Base-by-base conservation (phyloP, 305 asterid genomes). In the Solanum hybrid region DNA sequence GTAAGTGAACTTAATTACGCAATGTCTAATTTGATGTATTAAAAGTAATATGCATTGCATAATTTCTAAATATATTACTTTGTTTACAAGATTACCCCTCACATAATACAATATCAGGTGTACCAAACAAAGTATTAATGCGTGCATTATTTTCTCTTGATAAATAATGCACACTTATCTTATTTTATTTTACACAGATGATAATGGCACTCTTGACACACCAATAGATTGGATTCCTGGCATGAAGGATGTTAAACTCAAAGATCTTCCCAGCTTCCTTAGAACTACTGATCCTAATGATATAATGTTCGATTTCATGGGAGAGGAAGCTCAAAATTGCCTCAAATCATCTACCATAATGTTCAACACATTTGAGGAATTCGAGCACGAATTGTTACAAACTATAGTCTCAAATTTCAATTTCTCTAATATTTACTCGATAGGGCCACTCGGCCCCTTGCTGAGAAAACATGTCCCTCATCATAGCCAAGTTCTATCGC, bases 231-330 rank as follows among this genome's bases (percentile, higher is more conserved):
- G 96, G 97, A 85, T 94, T 32, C 31, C 89, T 2, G 96, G 96
- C 8, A 85, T 94, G 96, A 88, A 24, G 4, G 88, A 92, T 40
- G 73, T 93, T 3, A 27, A 90, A 34, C 87, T 91, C 8, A 95
- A 89, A 90, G 93, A 94, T 88, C 91, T 94, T 42, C 97, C 95
- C 3, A 94, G 95, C 88, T 94, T 94, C 88, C 17, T 95, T 26
- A 82, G 90, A 82, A 94, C 94, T 40, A 92, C 93, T 0, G 94
- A 95, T 88, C 95, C 95, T 17, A 60, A 95, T 71, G 95, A 94
- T 91, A 93, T 94, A 29, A 89, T 95, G 95, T 92, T 94, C 77
- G 88, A 93, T 14, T 94, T 92, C 93, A 4, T 93, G 90, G 92
- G 93, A 89, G 94, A 93, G 77, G 95, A 95, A 93, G 93, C 94